Evolutionary conservation across 2,329 filamentous ascomycete genomes (phyloP), one percentile per base, ranked within the genome.

Genomic region (Huntiella moniliformis): DNA sequence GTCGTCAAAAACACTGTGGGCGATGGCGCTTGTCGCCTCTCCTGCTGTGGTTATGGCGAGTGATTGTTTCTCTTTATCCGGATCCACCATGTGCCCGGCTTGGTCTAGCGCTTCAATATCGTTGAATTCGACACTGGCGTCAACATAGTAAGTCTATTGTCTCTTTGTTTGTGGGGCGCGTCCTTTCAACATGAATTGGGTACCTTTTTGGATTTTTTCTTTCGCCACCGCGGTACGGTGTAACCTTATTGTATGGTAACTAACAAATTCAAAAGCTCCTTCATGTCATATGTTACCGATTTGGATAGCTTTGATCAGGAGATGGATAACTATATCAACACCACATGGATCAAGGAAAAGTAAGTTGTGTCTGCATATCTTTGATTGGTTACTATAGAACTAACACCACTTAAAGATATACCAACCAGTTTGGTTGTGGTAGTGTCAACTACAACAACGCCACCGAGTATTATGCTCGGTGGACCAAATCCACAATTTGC

Each of bases 401-500:
- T 13, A 35, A 4, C 15, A 8, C n/a, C 12, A 22, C 40, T 50
- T 51, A 18, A 45, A 96, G 88, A 67, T 98, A 88, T 62, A 71
- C 82, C 59, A 68, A 72, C 45, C 67, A 85, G 41, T 73, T 98
- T 52, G 88, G 88, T 47, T 98, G 91, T 60, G 69, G 73, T 41
- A 72, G 73, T 51, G 68, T 95, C 55, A 75, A 91, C 56, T 71
- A 87, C 47, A 75, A 74, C 47, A 82, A 93, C 58, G 79, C 85
- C 3, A 79, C 75, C 53, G 72, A 81, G 56, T 74, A 87, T 56
- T 98, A 98, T 63, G 88, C 91, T 42, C 80, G 91, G 55, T 98
- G 88, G 63, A 93, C 88, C 4, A 91, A 77, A 40, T 91, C 82
- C 51, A 79, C 92, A 52, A 72, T 98, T 52, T 98, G 91, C 70